Evolutionary conservation across 1,139 yeast genomes (phyloP).

Genomic region (Wickerhamiella infanticola): DNA sequence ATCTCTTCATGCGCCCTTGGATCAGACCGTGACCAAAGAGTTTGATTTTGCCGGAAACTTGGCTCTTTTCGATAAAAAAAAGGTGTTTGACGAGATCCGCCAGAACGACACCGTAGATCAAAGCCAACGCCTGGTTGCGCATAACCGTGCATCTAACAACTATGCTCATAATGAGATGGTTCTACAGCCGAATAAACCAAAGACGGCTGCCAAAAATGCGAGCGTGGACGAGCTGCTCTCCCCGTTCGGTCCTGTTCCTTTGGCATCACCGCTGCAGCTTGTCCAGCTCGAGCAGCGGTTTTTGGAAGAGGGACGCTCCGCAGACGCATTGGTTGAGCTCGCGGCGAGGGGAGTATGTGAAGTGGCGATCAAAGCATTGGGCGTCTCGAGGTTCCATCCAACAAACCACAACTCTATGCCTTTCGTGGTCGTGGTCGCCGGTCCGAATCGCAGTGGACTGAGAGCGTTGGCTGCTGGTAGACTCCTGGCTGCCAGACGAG

Average conservation of each 20-base stretch:
- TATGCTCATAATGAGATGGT: constrained; percentile 68
- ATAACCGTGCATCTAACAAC: constrained; percentile 38
- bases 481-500: constrained; percentile 60
- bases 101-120: constrained; percentile 47
- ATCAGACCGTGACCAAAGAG: constrained; percentile 27
- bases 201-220: background rate
- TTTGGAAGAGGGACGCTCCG: constrained; percentile 35
- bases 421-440: constrained; percentile 52
- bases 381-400: constrained; percentile 41
- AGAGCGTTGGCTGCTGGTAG: constrained; percentile 71
- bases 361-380: constrained; percentile 45
- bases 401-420: constrained; percentile 70
- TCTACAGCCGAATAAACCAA: constrained; percentile 18
- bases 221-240: background rate
- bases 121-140: constrained; percentile 54
- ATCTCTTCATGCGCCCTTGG: constrained; percentile 1
- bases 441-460: constrained; percentile 59
- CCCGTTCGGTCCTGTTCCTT: constrained; percentile 34
- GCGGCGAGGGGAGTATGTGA: constrained; percentile 55
- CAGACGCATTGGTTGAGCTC: constrained; percentile 44
- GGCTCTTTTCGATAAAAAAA: constrained; percentile 65
- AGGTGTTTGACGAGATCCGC: constrained; percentile 66
- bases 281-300: constrained; percentile 60
- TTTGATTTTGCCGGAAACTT: constrained; percentile 80
- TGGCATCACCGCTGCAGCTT: constrained; percentile 68